phyloP scores from a whole-genome alignment of 805 yeast genomes.

The Kazachstania viticola region DNA sequence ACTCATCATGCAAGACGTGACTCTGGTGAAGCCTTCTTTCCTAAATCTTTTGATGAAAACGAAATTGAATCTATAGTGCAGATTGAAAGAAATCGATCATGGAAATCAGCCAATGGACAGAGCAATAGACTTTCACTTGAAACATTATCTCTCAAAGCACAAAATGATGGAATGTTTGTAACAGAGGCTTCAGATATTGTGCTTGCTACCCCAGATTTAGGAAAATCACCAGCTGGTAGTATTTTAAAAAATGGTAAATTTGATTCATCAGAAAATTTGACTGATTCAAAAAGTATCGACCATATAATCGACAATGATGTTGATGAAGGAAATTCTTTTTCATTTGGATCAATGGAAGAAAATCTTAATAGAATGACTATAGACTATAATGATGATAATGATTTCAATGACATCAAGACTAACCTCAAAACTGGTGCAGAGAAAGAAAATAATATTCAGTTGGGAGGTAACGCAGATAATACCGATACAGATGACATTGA shows the following conservation, averaged over 20 bases:
- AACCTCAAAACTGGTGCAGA: not conserved
- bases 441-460: not conserved
- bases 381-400: slow-evolving; percentile 4
- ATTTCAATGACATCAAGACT: not conserved
- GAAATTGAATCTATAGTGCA: slow-evolving; percentile 70
- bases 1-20: slow-evolving; percentile 8
- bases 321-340: slow-evolving; percentile 3
- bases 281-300: not conserved
- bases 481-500: slow-evolving; percentile 22
- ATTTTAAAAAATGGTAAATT: slow-evolving; percentile 27
- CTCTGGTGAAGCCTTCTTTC: slow-evolving; percentile 54
- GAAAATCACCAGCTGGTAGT: slow-evolving; percentile 29
- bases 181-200: slow-evolving; percentile 24
- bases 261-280: slow-evolving; percentile 3
- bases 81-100: slow-evolving; percentile 55
- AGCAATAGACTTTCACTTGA: slow-evolving; percentile 25
- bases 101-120: slow-evolving; percentile 33
- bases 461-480: no score
- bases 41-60: slow-evolving; percentile 50
- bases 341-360: slow-evolving; percentile 21
- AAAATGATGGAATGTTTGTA: slow-evolving; percentile 40
- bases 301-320: not conserved
- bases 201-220: slow-evolving; percentile 27
- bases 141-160: slow-evolving; percentile 29
- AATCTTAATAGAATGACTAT: slow-evolving; percentile 15